A percentile compares a stretch with the other conserved stretches of the same genome.
Evolutionary conservation across 352 stramenopile species (phyloP).

Genomic region (Pythium pyrilobum): DNA sequence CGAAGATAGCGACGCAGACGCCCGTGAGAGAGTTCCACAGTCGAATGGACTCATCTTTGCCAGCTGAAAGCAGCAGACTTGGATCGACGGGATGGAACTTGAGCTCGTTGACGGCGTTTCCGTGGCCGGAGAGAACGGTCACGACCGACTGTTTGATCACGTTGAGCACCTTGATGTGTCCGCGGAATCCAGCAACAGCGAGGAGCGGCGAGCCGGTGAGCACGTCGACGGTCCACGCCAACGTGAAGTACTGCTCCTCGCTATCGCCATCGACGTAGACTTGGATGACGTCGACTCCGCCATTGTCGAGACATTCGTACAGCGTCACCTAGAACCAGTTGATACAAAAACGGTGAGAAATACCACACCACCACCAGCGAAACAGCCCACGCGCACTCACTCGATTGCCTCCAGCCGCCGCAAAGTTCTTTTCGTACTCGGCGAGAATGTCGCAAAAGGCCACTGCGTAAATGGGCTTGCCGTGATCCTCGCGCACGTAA

Average conservation of each 20-base stretch:
- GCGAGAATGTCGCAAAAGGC: slow-evolving; percentile 65
- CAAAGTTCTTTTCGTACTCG: slow-evolving; percentile 68
- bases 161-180: slow-evolving; percentile 85
- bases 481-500: slow-evolving; percentile 68
- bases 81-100: slow-evolving; percentile 89
- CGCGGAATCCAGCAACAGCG: slow-evolving; percentile 56
- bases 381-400: slow-evolving; percentile 24
- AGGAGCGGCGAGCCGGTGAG: slow-evolving; percentile 66
- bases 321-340: slow-evolving; percentile 74
- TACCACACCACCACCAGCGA: not conserved
- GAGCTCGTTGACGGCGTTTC: slow-evolving; percentile 91
- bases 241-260: slow-evolving; percentile 76
- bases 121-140: slow-evolving; percentile 84
- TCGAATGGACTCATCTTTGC: slow-evolving; percentile 91
- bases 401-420: slow-evolving; percentile 61
- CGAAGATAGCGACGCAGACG: slow-evolving; percentile 90
- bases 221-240: slow-evolving; percentile 72
- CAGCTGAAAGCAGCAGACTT: slow-evolving; percentile 85
- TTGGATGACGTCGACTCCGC: slow-evolving; percentile 68
- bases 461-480: slow-evolving; percentile 73
- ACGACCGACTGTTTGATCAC: slow-evolving; percentile 70
- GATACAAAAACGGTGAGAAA: too few species aligned
- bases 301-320: slow-evolving; percentile 74
- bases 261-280: slow-evolving; percentile 75
- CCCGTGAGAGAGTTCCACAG: slow-evolving; percentile 90